Conservation (phyloP, 2,329 filamentous ascomycete genomes). For the Cladosporium cucumerinum region DNA sequence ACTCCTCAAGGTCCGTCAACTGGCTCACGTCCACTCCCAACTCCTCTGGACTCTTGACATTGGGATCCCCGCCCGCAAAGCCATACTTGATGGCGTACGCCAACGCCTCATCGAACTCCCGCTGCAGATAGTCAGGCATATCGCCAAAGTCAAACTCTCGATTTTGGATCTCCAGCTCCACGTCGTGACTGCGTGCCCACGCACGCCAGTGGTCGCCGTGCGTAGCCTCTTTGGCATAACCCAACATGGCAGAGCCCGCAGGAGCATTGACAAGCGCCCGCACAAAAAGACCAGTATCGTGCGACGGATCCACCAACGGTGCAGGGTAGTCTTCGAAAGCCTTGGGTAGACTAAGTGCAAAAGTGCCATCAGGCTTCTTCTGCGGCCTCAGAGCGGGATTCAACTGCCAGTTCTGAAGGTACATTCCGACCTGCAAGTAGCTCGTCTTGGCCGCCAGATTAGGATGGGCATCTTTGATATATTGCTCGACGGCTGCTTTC, state of each 20-base stretch:
- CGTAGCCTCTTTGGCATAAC: slow-evolving; percentile 10
- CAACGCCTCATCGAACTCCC: slow-evolving; percentile 22
- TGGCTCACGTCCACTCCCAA: slow-evolving; percentile 20
- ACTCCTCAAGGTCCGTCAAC: slow-evolving; percentile 22
- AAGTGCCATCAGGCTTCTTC: slow-evolving; percentile 21
- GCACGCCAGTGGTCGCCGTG: slow-evolving; percentile 9
- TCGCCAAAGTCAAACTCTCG: slow-evolving; percentile 7
- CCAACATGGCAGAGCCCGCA: slow-evolving; percentile 21
- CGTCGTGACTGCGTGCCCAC: slow-evolving; percentile 2
- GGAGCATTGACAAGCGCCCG: slow-evolving; percentile 25
- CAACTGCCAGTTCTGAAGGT: slow-evolving; percentile 32
- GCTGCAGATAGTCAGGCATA: slow-evolving; percentile 22
- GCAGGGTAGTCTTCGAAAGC: neutral
- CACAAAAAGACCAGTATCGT: slow-evolving; percentile 34
- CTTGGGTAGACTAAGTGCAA: slow-evolving; percentile 3
- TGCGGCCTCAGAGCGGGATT: slow-evolving; percentile 18
- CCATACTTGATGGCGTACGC: slow-evolving; percentile 21
- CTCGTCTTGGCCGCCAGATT: slow-evolving; percentile 32
- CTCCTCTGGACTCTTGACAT: slow-evolving; percentile 21
- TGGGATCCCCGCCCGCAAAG: slow-evolving; percentile 26
- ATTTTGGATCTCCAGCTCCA: slow-evolving; percentile 7
- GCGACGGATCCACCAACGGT: slow-evolving; percentile 28
- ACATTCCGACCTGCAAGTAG: slow-evolving; percentile 36
- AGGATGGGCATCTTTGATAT: slow-evolving; percentile 30
- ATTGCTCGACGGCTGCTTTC: slow-evolving; percentile 38